Evolutionary conservation across 495 filamentous ascomycete species (phyloP).

Genomic region (Aspergillus indologenus): DNA sequence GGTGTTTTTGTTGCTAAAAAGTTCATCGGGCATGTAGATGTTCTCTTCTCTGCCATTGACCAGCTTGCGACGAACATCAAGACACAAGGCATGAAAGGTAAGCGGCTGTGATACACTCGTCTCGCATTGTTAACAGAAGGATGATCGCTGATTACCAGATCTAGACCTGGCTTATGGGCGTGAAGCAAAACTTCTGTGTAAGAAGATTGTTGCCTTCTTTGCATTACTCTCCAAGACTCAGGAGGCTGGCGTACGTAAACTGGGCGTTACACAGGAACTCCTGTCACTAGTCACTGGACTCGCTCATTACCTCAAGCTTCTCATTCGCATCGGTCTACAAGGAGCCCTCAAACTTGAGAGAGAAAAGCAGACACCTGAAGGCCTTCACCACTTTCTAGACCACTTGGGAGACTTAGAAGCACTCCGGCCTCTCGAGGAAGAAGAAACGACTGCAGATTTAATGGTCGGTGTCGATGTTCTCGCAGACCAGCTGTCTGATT

Average conservation of each 20-base stretch:
- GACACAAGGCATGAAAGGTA: slow-evolving; percentile 71
- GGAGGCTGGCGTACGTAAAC: slow-evolving; percentile 77
- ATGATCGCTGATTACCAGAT: slow-evolving; percentile 22
- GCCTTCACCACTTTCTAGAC: slow-evolving; percentile 75
- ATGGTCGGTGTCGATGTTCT: slow-evolving; percentile 68
- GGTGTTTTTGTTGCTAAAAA: slow-evolving; percentile 94
- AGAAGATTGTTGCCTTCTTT: slow-evolving; percentile 99
- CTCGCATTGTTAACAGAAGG: neutral
- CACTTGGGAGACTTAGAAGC: slow-evolving; percentile 73
- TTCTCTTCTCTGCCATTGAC: slow-evolving; percentile 87
- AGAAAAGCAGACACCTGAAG: slow-evolving; percentile 68
- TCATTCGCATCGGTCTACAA: slow-evolving; percentile 95
- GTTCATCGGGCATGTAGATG: slow-evolving; percentile 94
- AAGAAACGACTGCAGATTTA: slow-evolving; percentile 69
- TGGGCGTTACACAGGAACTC: slow-evolving; percentile 96
- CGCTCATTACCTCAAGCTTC: slow-evolving; percentile 95
- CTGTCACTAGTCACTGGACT: slow-evolving; percentile 93
- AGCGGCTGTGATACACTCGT: slow-evolving; percentile 13
- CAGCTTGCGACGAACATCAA: slow-evolving; percentile 71
- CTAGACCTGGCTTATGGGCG: slow-evolving; percentile 84
- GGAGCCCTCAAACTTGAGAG: slow-evolving; percentile 89
- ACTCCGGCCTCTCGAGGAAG: slow-evolving; percentile 54
- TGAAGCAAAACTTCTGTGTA: slow-evolving; percentile 96
- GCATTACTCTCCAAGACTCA: slow-evolving; percentile 89
- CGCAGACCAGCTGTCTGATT: slow-evolving; percentile 76